Percentiles rank a stretch among this genome's conserved stretches.
Conservation (phyloP, 2,329 filamentous ascomycete genomes). For the Clarireedia monteithiana region DNA sequence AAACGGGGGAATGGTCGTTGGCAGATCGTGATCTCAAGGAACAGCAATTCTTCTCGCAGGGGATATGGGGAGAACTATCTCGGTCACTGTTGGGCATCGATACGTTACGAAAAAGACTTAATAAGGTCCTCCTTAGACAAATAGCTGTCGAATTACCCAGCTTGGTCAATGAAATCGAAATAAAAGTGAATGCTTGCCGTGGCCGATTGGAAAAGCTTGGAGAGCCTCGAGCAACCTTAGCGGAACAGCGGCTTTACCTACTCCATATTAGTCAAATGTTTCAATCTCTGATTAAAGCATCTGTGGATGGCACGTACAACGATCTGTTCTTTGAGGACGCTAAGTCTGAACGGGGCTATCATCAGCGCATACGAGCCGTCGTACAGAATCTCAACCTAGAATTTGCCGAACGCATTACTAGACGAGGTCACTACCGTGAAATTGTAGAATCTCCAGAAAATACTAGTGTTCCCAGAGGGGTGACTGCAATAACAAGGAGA, state of each 20-base stretch:
- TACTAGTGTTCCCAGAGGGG: background rate
- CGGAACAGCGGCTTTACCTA: constrained; percentile 43
- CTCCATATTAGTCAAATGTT: constrained; percentile 39
- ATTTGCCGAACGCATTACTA: constrained; percentile 39
- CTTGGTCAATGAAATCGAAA: constrained; percentile 37
- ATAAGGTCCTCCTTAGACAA: constrained; percentile 40
- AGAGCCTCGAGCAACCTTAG: constrained; percentile 34
- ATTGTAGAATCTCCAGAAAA: constrained; percentile 18
- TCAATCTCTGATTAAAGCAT: constrained; percentile 36
- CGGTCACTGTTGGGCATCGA: constrained; percentile 38
- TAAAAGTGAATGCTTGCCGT: constrained; percentile 30
- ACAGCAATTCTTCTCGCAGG: constrained; percentile 36
- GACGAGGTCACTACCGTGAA: constrained; percentile 34
- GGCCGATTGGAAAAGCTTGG: constrained; percentile 40
- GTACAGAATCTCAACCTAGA: constrained; percentile 41
- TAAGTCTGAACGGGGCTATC: constrained; percentile 27
- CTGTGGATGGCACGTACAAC: constrained; percentile 44
- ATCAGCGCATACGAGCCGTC: constrained; percentile 43
- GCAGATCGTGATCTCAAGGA: constrained; percentile 35
- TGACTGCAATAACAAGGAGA: constrained; percentile 25
- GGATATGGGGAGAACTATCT: constrained; percentile 33
- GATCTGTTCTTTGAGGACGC: constrained; percentile 41
- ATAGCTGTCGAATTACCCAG: constrained; percentile 39
- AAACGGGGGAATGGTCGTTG: constrained; percentile 21
- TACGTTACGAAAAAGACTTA: constrained; percentile 40